Evolutionary conservation across 768 basidiomycete species (phyloP), one percentile per base, ranked within the genome.

Genomic region (Psilocybe cyanescens): DNA sequence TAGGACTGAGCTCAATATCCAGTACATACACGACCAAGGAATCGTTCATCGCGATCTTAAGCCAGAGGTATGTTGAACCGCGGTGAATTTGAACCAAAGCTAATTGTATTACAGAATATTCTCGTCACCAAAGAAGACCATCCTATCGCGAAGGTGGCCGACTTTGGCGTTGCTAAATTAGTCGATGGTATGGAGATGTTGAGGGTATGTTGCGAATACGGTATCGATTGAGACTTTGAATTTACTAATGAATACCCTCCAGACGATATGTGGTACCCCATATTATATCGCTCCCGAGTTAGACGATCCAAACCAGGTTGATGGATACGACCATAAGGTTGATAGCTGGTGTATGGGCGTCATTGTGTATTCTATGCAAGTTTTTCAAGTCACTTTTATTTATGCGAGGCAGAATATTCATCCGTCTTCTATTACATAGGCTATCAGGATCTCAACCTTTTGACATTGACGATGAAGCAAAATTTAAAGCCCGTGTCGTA

Each of bases 291-390:
- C 57, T 2, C 57, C 57, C 7, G 57, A 58, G 49, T 8, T 58
- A 12, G n/a, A 6, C 12, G 12, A 30, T 16, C 8, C 12, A 4
- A 11, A 14, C 37, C 14, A 29, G 16, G 8, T 8, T 30, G 39
- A 31, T 0, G 41, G 41, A 6, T 58, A 28, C 19, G 49, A 50
- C 33, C 8, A 39, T n/a, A 49, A 16, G 35, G 57, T 47, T 8
- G 57, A 58, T 35, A 50, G 49, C 35, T 58, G 47, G 47, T 50
- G 48, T 14, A 41, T 58, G 37, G 57, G 57, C 14, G 35, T 58
- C 28, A 58, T 44, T 7, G 9, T 41, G 14, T 50, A 31, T 51
- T 2, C 4, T 11, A 58, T 51, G 57, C 41, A 16, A 16, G 33
- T 41, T 24, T 55, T 53, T 8, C 7, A n/a, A 12, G 28, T 3